A percentile compares a stretch with the other conserved stretches of the same genome.
These are phyloP conservation scores for Entomortierella chlamydospora DNA, from an alignment of 192 early-diverging fungal species.

Conservation along the genomic window DNA sequence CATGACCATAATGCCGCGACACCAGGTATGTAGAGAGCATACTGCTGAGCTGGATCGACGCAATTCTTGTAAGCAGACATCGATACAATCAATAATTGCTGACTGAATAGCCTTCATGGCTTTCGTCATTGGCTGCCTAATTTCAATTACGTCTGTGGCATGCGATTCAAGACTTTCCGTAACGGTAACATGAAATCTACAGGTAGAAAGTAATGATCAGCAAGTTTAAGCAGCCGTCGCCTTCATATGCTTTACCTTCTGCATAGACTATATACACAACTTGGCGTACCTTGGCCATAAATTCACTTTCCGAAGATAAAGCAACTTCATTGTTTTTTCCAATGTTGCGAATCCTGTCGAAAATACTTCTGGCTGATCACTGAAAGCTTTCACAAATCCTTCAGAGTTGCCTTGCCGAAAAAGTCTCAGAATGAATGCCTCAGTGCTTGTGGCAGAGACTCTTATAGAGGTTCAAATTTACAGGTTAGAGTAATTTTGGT, in stretches of 20 bases:
- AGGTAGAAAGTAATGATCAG: conserved; percentile 18
- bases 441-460: conserved; percentile 81
- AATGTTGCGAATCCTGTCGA: conserved; percentile 86
- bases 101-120: conserved; percentile 87
- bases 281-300: conserved; percentile 93
- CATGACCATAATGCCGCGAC: too few species aligned
- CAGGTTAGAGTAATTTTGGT: too few species aligned
- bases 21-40: too few species aligned
- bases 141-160: conserved; percentile 74
- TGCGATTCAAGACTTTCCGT: conserved; percentile 64
- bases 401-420: conserved; percentile 81
- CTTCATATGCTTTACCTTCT: too few species aligned
- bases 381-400: conserved; percentile 95
- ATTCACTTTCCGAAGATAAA: conserved; percentile 84
- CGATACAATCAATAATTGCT: conserved; percentile 86
- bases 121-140: conserved; percentile 82
- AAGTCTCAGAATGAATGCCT: conserved; percentile 90
- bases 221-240: too few species aligned
- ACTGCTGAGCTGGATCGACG: conserved; percentile 69
- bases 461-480: conserved; percentile 36
- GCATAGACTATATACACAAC: too few species aligned
- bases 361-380: conserved; percentile 87
- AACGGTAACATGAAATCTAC: conserved; percentile 77
- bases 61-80: conserved; percentile 81
- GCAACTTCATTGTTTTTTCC: conserved; percentile 84